Conservation (phyloP, 768 basidiomycete species). For the Gautieria morchelliformis region DNA sequence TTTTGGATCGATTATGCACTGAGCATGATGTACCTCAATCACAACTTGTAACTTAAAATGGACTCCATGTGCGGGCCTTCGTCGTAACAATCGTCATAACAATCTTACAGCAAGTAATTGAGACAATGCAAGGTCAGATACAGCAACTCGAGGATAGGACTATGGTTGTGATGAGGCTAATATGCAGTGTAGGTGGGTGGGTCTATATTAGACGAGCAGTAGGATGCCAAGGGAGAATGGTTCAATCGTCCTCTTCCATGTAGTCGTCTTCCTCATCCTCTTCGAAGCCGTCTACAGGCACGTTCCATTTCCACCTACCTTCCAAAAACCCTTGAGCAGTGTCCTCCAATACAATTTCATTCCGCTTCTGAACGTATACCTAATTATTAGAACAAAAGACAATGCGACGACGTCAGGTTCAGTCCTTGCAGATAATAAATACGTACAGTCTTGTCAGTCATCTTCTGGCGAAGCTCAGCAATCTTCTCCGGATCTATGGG, state of each 20-base stretch:
- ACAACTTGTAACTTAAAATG: too few relatives aligned
- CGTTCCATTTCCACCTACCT: slow-evolving; percentile 79
- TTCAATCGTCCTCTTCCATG: background rate
- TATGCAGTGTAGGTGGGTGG: background rate
- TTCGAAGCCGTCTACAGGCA: slow-evolving; percentile 61
- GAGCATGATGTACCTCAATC: background rate
- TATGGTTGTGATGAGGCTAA: background rate
- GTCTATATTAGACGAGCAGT: background rate
- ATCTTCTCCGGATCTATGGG: slow-evolving; percentile 83
- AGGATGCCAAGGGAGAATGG: background rate
- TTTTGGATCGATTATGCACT: slow-evolving; percentile 1
- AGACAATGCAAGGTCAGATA: background rate
- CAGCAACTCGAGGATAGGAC: background rate
- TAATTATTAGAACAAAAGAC: slow-evolving; percentile 17
- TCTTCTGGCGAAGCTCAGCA: slow-evolving; percentile 73
- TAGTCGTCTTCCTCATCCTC: slow-evolving; percentile 9
- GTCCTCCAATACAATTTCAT: slow-evolving; percentile 91
- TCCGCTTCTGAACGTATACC: slow-evolving; percentile 95
- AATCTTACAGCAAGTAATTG: background rate
- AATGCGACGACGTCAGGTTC: background rate
- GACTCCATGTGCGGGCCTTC: too few relatives aligned
- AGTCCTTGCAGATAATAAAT: background rate
- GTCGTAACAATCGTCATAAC: too few relatives aligned
- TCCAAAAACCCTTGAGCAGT: slow-evolving; percentile 86
- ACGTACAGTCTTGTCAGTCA: slow-evolving; percentile 89